These are phyloP conservation scores for Tagetes patula DNA, from an alignment of 129 eudicot species.

Conservation along the genomic window DNA sequence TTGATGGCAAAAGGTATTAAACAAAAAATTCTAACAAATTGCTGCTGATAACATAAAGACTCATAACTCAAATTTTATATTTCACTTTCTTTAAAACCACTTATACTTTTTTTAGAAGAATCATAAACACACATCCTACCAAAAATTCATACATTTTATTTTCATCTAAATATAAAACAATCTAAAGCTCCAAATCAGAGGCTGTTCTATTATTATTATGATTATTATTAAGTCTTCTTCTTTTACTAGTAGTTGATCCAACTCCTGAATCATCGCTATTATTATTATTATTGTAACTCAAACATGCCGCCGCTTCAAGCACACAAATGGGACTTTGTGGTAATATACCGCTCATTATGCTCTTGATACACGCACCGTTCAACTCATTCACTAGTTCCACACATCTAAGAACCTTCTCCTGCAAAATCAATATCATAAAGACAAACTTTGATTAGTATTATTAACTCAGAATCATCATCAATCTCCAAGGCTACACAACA, in stretches of 20 bases:
- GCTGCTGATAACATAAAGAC: neutral
- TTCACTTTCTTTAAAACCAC: neutral
- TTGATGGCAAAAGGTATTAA: too few relatives aligned
- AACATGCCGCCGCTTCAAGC: slow-evolving; percentile 56
- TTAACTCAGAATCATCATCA: slow-evolving; percentile 17
- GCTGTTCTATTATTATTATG: slow-evolving; percentile 26
- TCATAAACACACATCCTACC: slow-evolving; percentile 25
- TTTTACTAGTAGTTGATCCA: slow-evolving; percentile 37
- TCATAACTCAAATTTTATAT: neutral
- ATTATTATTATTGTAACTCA: slow-evolving; percentile 53
- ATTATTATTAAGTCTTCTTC: slow-evolving; percentile 36
- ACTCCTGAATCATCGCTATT: slow-evolving; percentile 44
- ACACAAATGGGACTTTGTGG: slow-evolving; percentile 60
- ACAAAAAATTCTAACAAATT: too few relatives aligned
- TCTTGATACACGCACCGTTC: slow-evolving; percentile 23
- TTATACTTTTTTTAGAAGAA: neutral
- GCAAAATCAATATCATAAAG: slow-evolving; percentile 16
- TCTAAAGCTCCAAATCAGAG: slow-evolving; percentile 34
- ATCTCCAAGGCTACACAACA: slow-evolving; percentile 16
- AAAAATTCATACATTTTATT: slow-evolving; percentile 33
- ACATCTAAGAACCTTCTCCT: slow-evolving; percentile 53
- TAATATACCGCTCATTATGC: slow-evolving; percentile 29
- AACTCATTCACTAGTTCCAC: slow-evolving; percentile 43
- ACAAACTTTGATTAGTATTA: slow-evolving; percentile 13
- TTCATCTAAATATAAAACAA: slow-evolving; percentile 21